Evolutionary conservation across 768 basidiomycete genomes (phyloP).

Genomic region (Cyathus striatus): DNA sequence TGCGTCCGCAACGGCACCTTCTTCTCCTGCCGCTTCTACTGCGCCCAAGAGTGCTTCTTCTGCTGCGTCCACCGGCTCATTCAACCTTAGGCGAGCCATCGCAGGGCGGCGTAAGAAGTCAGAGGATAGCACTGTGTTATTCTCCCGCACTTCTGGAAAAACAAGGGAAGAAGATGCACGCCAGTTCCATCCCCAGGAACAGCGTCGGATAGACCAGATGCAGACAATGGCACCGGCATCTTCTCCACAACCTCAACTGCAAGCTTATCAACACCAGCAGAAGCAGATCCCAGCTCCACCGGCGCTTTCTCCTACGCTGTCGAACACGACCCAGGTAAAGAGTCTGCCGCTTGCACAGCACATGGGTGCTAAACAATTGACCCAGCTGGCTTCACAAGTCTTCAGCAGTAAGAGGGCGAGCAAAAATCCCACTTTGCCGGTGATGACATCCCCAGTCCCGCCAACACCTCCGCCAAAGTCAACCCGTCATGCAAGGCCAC

Average conservation of each 20-base stretch:
- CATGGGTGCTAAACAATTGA: slow-evolving; percentile 26
- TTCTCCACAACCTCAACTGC: too few relatives aligned
- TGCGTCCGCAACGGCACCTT: slow-evolving; percentile 11
- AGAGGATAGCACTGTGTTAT: slow-evolving; percentile 33
- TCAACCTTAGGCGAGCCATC: slow-evolving; percentile 56
- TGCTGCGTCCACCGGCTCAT: slow-evolving; percentile 37
- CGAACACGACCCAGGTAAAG: slow-evolving; percentile 17
- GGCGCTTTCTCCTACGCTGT: not conserved
- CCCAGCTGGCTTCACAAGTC: slow-evolving; percentile 41
- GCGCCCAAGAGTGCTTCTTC: slow-evolving; percentile 32
- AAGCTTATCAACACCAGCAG: too few relatives aligned
- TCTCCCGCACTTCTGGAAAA: slow-evolving; percentile 9
- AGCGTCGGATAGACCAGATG: slow-evolving; percentile 11
- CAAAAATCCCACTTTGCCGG: slow-evolving; percentile 17
- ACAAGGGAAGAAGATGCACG: slow-evolving; percentile 3
- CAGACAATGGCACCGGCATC: too few relatives aligned
- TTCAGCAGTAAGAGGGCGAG: slow-evolving; percentile 25
- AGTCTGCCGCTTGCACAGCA: slow-evolving; percentile 2
- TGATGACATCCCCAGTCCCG: slow-evolving; percentile 28
- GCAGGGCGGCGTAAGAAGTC: slow-evolving; percentile 53
- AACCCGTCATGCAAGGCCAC: slow-evolving; percentile 17
- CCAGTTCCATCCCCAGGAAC: slow-evolving; percentile 5
- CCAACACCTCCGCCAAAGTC: slow-evolving; percentile 22
- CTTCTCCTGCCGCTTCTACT: slow-evolving; percentile 16
- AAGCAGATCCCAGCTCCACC: slow-evolving; percentile 4